These are phyloP conservation scores for Somion occarium DNA, from an alignment of 1,284 basidiomycete genomes.

Conservation along the genomic window DNA sequence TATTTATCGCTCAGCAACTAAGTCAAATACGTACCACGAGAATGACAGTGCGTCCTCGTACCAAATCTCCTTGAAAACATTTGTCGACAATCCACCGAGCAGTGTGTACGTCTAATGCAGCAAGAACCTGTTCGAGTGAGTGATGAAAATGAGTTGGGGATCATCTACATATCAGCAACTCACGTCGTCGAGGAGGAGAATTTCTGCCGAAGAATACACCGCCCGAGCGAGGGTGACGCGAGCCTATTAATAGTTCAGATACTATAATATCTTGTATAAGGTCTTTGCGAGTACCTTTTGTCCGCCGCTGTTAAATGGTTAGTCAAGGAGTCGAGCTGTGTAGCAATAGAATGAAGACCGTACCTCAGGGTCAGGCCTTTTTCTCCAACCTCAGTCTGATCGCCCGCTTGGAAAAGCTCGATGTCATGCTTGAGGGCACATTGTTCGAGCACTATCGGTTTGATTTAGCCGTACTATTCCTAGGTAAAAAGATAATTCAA, in stretches of 20 bases:
- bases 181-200: conserved; percentile 66
- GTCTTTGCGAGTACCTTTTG: conserved; percentile 45
- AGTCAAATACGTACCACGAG: conserved; percentile 49
- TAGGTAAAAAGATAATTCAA: conserved; percentile 26
- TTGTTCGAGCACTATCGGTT: conserved; percentile 48
- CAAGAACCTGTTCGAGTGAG: conserved; percentile 31
- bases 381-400: conserved; percentile 64
- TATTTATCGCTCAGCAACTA: neutral
- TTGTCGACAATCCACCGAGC: conserved; percentile 75
- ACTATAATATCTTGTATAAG: neutral
- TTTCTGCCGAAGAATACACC: conserved; percentile 56
- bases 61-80: conserved; percentile 65
- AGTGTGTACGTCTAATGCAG: conserved; percentile 63
- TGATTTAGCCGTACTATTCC: no score
- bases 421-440: conserved; percentile 61
- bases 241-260: conserved; percentile 32
- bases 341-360: conserved; percentile 15
- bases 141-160: conserved; percentile 1
- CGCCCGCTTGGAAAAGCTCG: conserved; percentile 60
- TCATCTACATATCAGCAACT: no score
- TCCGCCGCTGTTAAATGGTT: conserved; percentile 48
- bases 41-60: conserved; percentile 65
- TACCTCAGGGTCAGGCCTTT: conserved; percentile 55
- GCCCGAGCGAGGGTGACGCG: conserved; percentile 72
- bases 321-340: neutral